Evolutionary conservation across 192 early-diverging fungal genomes (phyloP), one percentile per base, ranked within the genome.

Genomic region (Coemansia furcata): DNA sequence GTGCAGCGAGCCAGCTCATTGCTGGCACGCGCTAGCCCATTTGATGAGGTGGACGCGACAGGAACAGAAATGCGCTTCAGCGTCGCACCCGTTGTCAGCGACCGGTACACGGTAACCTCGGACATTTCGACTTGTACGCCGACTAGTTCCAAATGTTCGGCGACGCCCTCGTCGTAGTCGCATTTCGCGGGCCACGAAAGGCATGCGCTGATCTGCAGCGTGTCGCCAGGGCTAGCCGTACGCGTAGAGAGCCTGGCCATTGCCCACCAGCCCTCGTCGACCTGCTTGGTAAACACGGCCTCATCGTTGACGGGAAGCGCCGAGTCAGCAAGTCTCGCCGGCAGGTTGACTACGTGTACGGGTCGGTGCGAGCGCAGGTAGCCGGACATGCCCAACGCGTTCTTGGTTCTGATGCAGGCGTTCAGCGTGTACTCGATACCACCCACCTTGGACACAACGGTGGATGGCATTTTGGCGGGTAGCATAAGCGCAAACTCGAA

Each of bases 391-490:
- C 64, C 64, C 15, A 69, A 19, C 3, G 66, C 6, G 5, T 59
- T 63, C 3, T 44, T 59, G 35, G 68, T 65, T 39, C 68, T 74
- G 10, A 80, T 14, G 26, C 50, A 60, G 15, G 40, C 72, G 3
- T 57, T 30, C 11, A 80, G 36, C 32, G 47, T 61, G 63, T 80
- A 80, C 2, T 68, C 63, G 58, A 80, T 80, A n/a, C 69, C 69
- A 32, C 78, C 78, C 26, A 68, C 49, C 17, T 71, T 65, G 36
- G 78, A 75, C 14, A 68, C 40, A 1, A 80, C 63, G 3, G 69
- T 80, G 1, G 78, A 75, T 0, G 78, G 78, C 69, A 80, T 66
- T 12, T 66, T 63, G 0, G 77, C 46, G 15, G 72, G 77, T 21
- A 80, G 58, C 54, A 68, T 35, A 43, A 80, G 57, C 40, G 59